Conservation (phyloP, 306 rosid species). For the Argentina anserina region DNA sequence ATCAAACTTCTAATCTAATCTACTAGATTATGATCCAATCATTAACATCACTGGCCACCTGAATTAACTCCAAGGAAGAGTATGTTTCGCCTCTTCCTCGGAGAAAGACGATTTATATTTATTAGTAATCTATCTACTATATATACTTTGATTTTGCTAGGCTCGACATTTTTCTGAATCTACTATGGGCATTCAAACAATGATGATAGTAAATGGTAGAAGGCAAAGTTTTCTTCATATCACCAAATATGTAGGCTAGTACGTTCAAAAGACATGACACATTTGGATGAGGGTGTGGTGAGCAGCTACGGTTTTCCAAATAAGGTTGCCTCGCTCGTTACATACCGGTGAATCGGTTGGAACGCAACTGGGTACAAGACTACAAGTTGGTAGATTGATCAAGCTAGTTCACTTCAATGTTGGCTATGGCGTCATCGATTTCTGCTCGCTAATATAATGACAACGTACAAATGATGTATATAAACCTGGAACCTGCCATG, state of each 20-base stretch:
- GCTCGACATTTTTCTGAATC: not conserved
- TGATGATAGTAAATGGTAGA: not conserved
- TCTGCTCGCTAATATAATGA: not conserved
- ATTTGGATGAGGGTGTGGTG: not conserved
- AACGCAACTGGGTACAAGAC: not conserved
- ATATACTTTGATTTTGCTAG: too few species aligned
- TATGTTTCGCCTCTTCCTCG: too few species aligned
- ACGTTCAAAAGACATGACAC: not conserved
- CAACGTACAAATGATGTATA: too few species aligned
- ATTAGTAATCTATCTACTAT: too few species aligned
- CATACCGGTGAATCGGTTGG: not conserved
- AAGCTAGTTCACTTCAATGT: not conserved
- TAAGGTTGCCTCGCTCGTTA: not conserved
- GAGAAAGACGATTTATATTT: too few species aligned
- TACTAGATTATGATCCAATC: too few species aligned
- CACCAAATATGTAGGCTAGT: not conserved
- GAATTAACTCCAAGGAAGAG: too few species aligned
- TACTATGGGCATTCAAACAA: not conserved
- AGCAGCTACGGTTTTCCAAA: not conserved
- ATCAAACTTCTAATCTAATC: too few species aligned
- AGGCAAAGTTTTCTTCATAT: not conserved
- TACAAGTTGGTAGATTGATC: not conserved
- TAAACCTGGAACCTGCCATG: not conserved
- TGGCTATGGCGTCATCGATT: not conserved
- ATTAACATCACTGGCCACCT: too few species aligned